Evolutionary conservation across 1,139 yeast species (phyloP).

Genomic region (Sugiyamaella novakii): DNA sequence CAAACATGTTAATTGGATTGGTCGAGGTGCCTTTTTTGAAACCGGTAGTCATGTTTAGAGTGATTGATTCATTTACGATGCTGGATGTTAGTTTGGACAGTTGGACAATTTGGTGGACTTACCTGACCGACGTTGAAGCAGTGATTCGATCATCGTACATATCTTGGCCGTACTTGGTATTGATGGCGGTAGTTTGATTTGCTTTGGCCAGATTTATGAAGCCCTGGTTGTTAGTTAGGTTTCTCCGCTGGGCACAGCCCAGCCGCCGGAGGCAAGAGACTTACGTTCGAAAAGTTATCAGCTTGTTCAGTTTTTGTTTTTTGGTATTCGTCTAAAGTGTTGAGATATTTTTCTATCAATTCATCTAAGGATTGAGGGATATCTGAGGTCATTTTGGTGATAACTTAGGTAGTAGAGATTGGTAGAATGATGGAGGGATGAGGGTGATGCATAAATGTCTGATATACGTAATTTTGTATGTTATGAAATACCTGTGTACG

Average conservation of each 20-base stretch:
- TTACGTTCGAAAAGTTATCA: constrained; percentile 18
- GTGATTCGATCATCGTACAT: constrained; percentile 39
- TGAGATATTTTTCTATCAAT: constrained; percentile 23
- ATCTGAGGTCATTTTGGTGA: background rate
- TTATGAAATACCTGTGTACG: too few species aligned
- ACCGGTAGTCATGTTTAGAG: background rate
- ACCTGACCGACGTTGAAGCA: constrained; percentile 29
- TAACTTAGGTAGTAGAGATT: too few species aligned
- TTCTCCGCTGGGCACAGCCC: background rate
- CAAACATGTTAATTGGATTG: constrained; percentile 56
- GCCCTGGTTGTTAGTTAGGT: constrained; percentile 28
- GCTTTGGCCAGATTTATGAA: constrained; percentile 41
- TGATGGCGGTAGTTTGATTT: constrained; percentile 32
- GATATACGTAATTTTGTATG: background rate
- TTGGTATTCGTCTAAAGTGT: constrained; percentile 28
- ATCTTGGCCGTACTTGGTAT: constrained; percentile 36
- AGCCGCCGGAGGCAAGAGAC: background rate
- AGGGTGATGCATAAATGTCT: background rate
- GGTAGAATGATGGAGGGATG: too few species aligned
- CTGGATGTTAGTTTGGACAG: constrained; percentile 16
- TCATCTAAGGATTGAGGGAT: constrained; percentile 17
- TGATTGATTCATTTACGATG: background rate
- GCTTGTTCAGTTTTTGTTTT: constrained; percentile 19
- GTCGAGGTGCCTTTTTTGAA: background rate
- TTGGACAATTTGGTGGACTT: too few species aligned